Evolutionary conservation across 768 basidiomycete genomes (phyloP).

Genomic region (Fistulinella prunicolor): DNA sequence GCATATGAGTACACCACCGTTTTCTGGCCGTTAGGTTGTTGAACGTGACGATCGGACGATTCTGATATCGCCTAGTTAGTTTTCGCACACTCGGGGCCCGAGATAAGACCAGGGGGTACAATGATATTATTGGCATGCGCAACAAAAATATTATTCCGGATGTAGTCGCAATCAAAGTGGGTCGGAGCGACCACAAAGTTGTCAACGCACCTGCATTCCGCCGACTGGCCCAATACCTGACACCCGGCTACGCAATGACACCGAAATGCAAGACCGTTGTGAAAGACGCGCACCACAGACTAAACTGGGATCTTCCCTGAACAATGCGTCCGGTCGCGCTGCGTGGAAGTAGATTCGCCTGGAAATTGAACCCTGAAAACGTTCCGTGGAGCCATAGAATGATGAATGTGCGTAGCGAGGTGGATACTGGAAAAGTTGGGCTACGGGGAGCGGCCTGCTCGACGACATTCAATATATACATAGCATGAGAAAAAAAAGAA

Average conservation of each 20-base stretch:
- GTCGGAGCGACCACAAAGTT: neutral
- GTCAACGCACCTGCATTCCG: constrained; percentile 65
- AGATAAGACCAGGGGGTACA: too few relatives aligned
- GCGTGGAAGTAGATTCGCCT: constrained; percentile 72
- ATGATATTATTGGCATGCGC: too few relatives aligned
- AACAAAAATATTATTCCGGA: too few relatives aligned
- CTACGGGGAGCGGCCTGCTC: constrained; percentile 19
- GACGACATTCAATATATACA: constrained; percentile 21
- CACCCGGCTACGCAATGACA: constrained; percentile 5
- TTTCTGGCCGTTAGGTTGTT: too few relatives aligned
- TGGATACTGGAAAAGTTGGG: constrained; percentile 8
- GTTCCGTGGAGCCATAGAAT: constrained; percentile 60
- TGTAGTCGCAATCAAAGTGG: too few relatives aligned
- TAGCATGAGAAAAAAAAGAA: neutral
- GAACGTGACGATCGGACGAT: too few relatives aligned
- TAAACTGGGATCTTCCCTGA: constrained; percentile 49
- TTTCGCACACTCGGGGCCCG: too few relatives aligned
- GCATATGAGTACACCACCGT: too few relatives aligned
- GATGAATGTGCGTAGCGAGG: constrained; percentile 3
- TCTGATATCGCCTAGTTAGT: too few relatives aligned
- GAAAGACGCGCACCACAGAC: constrained; percentile 61
- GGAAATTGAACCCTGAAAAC: constrained; percentile 74
- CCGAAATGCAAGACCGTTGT: neutral
- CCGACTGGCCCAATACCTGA: constrained; percentile 83
- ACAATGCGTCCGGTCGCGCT: constrained; percentile 58